These are phyloP conservation scores for Gonapodya prolifera DNA, from an alignment of 192 early-diverging fungal genomes.

Conservation along the genomic window DNA sequence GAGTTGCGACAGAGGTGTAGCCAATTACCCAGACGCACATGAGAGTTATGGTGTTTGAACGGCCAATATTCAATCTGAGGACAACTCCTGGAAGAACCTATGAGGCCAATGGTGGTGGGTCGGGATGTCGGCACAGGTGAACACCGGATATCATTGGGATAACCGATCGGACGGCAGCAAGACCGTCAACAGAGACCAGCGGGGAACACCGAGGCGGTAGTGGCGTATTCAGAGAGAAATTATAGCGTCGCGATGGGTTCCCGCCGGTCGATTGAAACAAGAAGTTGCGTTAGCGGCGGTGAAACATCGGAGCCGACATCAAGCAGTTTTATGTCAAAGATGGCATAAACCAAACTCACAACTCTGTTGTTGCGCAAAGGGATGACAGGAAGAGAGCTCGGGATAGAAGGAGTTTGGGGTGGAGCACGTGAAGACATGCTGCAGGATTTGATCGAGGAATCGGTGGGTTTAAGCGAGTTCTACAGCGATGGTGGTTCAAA, in stretches of 20 bases:
- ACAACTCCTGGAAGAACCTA: constrained; percentile 48
- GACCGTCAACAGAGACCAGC: too few relatives aligned
- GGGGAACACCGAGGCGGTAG: neutral
- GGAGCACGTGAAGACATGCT: too few relatives aligned
- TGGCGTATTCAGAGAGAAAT: neutral
- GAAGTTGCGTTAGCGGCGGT: too few relatives aligned
- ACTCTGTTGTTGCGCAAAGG: constrained; percentile 27
- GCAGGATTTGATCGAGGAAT: too few relatives aligned
- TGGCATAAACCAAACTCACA: neutral
- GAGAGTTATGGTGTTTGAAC: constrained; percentile 37
- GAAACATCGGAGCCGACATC: neutral
- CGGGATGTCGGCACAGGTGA: neutral
- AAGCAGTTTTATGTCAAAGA: neutral
- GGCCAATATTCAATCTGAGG: constrained; percentile 38
- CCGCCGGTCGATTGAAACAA: too few relatives aligned
- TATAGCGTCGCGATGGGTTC: too few relatives aligned
- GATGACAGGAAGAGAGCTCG: constrained; percentile 30
- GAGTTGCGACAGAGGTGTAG: neutral
- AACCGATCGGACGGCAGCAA: neutral
- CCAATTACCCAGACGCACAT: constrained; percentile 18
- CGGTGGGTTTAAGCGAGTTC: too few relatives aligned
- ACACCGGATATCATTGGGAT: constrained; percentile 14
- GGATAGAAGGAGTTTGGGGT: constrained; percentile 23
- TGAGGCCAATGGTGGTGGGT: neutral
- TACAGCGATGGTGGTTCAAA: too few relatives aligned